A percentile compares a stretch with the other conserved stretches of the same genome.
phyloP scores from a whole-genome alignment of 306 rosid species.

The Mimosa bimucronata region DNA sequence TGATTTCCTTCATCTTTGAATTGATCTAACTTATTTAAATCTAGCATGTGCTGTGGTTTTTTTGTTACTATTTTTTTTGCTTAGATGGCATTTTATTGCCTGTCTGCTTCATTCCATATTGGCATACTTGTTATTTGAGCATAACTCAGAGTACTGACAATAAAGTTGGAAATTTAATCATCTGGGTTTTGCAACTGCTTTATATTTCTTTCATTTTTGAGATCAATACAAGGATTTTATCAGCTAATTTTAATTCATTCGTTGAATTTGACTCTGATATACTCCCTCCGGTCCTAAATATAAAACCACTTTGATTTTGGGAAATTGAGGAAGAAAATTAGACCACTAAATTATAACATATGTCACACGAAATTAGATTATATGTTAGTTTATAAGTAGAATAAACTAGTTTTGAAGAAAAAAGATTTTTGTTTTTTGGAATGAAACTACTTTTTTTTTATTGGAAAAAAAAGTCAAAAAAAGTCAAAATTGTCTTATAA shows the following conservation, averaged over 20 bases:
- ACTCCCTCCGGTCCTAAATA: no score
- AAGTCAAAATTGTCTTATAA: no score
- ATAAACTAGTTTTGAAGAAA: no score
- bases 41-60: background rate
- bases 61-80: background rate
- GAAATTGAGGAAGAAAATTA: no score
- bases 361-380: no score
- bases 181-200: background rate
- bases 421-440: no score
- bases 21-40: background rate
- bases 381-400: no score
- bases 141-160: background rate
- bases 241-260: background rate
- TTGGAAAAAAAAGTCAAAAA: no score
- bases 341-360: no score
- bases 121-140: conserved; percentile 17
- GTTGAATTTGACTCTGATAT: conserved; percentile 21
- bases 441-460: no score
- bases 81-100: background rate
- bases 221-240: background rate
- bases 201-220: background rate
- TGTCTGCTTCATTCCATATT: conserved; percentile 8
- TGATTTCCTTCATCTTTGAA: background rate
- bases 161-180: conserved; percentile 7
- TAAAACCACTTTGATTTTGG: no score